Conservation (phyloP, 2,329 filamentous ascomycete genomes). For the Pseudocercospora cruenta region DNA sequence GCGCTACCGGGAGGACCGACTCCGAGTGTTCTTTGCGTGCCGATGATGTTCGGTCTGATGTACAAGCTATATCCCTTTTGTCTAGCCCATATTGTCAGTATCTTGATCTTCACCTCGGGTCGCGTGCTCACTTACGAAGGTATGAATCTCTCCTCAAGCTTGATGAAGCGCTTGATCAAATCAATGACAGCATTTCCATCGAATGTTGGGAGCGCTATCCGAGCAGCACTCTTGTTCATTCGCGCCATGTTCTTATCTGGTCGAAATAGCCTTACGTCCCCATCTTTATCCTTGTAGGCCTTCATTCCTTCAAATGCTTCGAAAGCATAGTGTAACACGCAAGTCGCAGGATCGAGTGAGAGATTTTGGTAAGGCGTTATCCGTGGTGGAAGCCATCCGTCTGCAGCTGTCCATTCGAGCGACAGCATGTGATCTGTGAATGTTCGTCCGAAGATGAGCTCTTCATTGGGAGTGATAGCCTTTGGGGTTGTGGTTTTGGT, state of each 20-base stretch:
- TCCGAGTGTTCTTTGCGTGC: slow-evolving; percentile 91
- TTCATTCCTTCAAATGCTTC: slow-evolving; percentile 99
- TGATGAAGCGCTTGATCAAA: slow-evolving; percentile 77
- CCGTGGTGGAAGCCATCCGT: slow-evolving; percentile 80
- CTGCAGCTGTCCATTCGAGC: slow-evolving; percentile 83
- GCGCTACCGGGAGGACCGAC: slow-evolving; percentile 91
- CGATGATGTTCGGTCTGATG: slow-evolving; percentile 94
- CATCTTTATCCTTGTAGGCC: slow-evolving; percentile 86
- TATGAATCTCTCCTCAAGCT: slow-evolving; percentile 87
- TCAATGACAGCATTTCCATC: slow-evolving; percentile 73
- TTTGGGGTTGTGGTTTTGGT: slow-evolving; percentile 77
- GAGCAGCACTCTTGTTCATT: slow-evolving; percentile 85
- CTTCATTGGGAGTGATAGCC: slow-evolving; percentile 70
- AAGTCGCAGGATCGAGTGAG: slow-evolving; percentile 91
- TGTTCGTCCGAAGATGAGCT: slow-evolving; percentile 84
- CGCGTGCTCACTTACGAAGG: slow-evolving; percentile 60
- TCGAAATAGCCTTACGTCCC: slow-evolving; percentile 83
- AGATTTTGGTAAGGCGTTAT: slow-evolving; percentile 97
- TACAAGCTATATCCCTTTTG: slow-evolving; percentile 88
- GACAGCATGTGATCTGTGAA: slow-evolving; percentile 99
- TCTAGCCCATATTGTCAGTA: slow-evolving; percentile 36
- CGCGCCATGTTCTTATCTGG: slow-evolving; percentile 96
- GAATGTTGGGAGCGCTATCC: slow-evolving; percentile 92
- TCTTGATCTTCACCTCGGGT: background rate
- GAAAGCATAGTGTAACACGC: slow-evolving; percentile 98